Evolutionary conservation across 257 asterid genomes (phyloP).

Genomic region (Datura wrightii): DNA sequence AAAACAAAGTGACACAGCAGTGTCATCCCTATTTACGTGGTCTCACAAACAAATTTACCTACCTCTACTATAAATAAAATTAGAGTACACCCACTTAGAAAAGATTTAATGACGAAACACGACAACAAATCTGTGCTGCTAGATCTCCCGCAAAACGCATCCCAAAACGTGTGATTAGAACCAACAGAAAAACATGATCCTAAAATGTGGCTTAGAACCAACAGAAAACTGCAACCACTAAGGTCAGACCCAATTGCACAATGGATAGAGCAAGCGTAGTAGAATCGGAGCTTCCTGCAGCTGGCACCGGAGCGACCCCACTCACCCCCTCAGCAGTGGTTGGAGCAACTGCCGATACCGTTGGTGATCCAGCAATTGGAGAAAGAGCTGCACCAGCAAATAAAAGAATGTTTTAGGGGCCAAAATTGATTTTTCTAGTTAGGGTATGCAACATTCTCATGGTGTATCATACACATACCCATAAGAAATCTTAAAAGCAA

Average conservation of each 20-base stretch:
- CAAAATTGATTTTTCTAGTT: not conserved
- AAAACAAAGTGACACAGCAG: not conserved
- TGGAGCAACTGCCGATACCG: conserved; percentile 48
- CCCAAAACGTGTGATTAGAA: conserved; percentile 15
- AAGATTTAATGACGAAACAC: not conserved
- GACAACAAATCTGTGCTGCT: not conserved
- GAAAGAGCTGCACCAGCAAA: conserved; percentile 51
- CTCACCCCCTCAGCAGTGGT: conserved; percentile 36
- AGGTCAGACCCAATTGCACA: conserved; percentile 35
- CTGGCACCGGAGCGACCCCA: conserved; percentile 52
- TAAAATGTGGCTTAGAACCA: conserved; percentile 46
- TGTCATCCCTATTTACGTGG: conserved; percentile 27
- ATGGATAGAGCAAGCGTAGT: conserved; percentile 38
- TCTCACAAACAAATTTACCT: conserved; percentile 10
- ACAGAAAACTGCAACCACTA: conserved; percentile 35
- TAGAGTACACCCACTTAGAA: not conserved
- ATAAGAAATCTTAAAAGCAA: not conserved
- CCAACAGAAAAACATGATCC: conserved; percentile 26
- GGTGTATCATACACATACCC: not conserved
- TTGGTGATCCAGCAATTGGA: conserved; percentile 59
- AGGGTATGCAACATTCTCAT: not conserved
- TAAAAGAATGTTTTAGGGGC: not conserved
- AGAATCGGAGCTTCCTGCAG: conserved; percentile 53
- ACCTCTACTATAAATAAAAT: conserved; percentile 7
- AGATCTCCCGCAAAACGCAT: not conserved